Evolutionary conservation across 1,139 yeast species (phyloP).

Genomic region (Kurtzmaniella quercitrusa): DNA sequence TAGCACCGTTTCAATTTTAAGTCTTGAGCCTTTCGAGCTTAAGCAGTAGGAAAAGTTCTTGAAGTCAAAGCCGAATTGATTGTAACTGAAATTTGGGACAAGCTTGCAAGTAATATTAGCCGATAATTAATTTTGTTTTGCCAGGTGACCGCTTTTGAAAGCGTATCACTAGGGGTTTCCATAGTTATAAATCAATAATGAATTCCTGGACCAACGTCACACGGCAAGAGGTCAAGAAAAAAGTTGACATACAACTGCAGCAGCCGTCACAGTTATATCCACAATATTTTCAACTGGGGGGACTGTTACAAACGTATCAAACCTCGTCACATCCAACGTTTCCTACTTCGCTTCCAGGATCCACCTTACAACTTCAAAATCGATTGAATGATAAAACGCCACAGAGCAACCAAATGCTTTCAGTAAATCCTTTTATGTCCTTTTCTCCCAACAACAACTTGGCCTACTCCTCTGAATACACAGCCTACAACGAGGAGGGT

Average conservation of each 20-base stretch:
- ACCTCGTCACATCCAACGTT: conserved; percentile 8
- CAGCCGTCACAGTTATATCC: conserved; percentile 8
- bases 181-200: background rate
- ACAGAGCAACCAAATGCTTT: conserved; percentile 1
- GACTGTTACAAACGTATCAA: background rate
- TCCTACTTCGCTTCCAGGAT: conserved; percentile 9
- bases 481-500: background rate
- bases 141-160: background rate
- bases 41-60: background rate
- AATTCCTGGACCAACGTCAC: conserved; percentile 9
- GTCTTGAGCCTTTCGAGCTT: background rate
- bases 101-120: background rate
- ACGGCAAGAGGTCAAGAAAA: conserved; percentile 8
- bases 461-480: background rate
- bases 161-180: background rate
- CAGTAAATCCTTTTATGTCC: conserved; percentile 4
- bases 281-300: conserved; percentile 1
- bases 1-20: background rate
- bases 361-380: conserved; percentile 2
- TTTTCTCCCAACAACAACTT: conserved; percentile 1
- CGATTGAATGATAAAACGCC: background rate
- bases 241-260: conserved; percentile 1
- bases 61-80: background rate
- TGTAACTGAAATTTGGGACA: background rate
- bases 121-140: background rate